Base-by-base conservation (phyloP, 2,329 filamentous ascomycete genomes). In the Paramyrothecium sp. region DNA sequence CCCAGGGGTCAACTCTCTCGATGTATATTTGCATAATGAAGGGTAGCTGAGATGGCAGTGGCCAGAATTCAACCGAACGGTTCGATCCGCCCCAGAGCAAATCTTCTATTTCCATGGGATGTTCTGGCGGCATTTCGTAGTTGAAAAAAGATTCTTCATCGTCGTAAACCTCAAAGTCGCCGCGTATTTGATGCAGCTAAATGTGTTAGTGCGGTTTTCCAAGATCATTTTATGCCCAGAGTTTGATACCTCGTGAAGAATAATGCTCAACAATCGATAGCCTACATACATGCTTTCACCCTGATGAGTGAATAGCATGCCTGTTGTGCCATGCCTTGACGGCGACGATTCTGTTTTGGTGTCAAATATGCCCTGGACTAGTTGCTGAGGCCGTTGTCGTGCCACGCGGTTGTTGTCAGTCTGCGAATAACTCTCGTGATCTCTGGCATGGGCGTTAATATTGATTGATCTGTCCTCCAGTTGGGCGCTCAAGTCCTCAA, bases 1-100 rank as follows among this genome's bases (percentile, higher is more conserved):
- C 62, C 53, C 71, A 70, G 0, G 68, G 66, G 23, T 72, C 68
- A 8, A 71, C 64, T 46, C 62, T 70, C 19, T 69, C 61, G 4
- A 68, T 56, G 30, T 64, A 72, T 16, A 58, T 55, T 12, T 67
- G 60, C 69, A 68, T 71, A 20, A 71, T 63, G 44, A 67, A 71
- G 13, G 61, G 55, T 58, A 70, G 63, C 11, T 70, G 67, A 8
- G 66, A 65, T 8, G 67, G 66, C 33, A 69, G 57, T 0, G 67
- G 67, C 11, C 62, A 63, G 17, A 69, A 53, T 1, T 57, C 58
- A 30, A 30, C 13, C 61, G 60, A 2, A 17, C 13, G 61, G 54
- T 19, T 47, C 60, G 2, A 49, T 16, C 5, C 38, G 10, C 26
- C 58, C 3, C 54, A 50, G 7, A 53, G 56, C 3, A 56, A 41